phyloP scores from a whole-genome alignment of 2,329 filamentous ascomycete species.

The Sphaerulina populicola region DNA sequence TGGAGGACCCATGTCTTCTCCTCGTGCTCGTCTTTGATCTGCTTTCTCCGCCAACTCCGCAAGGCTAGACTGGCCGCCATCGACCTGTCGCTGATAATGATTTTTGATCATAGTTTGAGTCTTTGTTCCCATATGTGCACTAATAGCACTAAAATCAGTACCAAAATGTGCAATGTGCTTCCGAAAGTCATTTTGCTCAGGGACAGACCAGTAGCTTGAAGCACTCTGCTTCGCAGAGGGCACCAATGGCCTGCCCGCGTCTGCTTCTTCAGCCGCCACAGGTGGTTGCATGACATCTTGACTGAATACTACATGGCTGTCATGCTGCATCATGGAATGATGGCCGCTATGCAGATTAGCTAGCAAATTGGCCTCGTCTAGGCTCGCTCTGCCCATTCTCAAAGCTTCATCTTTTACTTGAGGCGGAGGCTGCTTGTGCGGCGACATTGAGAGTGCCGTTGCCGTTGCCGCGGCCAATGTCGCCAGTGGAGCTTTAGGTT shows the following conservation, averaged over 20 bases:
- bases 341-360: slow-evolving; percentile 25
- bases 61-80: slow-evolving; percentile 38
- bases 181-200: slow-evolving; percentile 69
- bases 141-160: slow-evolving; percentile 68
- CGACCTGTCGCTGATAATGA: slow-evolving; percentile 42
- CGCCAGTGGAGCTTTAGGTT: slow-evolving; percentile 37
- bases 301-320: slow-evolving; percentile 18
- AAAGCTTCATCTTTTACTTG: slow-evolving; percentile 28
- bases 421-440: slow-evolving; percentile 29
- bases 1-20: slow-evolving; percentile 42
- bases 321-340: slow-evolving; percentile 15
- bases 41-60: slow-evolving; percentile 37
- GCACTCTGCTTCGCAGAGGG: slow-evolving; percentile 27
- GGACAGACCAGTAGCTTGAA: slow-evolving; percentile 82
- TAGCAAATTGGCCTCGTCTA: slow-evolving; percentile 32
- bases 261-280: slow-evolving; percentile 19
- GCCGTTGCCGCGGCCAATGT: slow-evolving; percentile 27
- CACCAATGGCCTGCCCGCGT: slow-evolving; percentile 18
- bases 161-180: slow-evolving; percentile 65
- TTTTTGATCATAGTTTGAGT: slow-evolving; percentile 74
- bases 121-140: slow-evolving; percentile 72
- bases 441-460: slow-evolving; percentile 24
- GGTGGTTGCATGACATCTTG: slow-evolving; percentile 19
- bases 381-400: slow-evolving; percentile 13
- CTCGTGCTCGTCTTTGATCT: slow-evolving; percentile 36